Evolutionary conservation across 495 filamentous ascomycete genomes (phyloP).

Genomic region (Trichoderma virens): DNA sequence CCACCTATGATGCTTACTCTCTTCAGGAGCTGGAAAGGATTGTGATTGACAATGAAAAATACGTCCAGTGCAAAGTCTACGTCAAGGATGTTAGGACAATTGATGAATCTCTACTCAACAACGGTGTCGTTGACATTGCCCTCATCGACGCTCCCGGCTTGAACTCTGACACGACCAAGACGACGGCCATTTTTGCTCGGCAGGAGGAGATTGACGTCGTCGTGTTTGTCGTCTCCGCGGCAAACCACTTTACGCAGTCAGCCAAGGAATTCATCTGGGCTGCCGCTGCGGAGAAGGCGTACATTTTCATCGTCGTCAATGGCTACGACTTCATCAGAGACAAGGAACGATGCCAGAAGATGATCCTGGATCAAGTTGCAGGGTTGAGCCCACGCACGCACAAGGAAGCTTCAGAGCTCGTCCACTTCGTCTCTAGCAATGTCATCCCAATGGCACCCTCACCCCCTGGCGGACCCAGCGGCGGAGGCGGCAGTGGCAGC

Average conservation of each 20-base stretch:
- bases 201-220: constrained; percentile 99
- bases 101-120: constrained; percentile 90
- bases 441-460: constrained; percentile 66
- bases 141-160: constrained; percentile 94
- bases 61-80: constrained; percentile 94
- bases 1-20: constrained; percentile 79
- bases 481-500: constrained; percentile 50
- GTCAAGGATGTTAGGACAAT: constrained; percentile 85
- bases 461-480: constrained; percentile 46
- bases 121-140: constrained; percentile 95
- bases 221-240: constrained; percentile 94
- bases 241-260: constrained; percentile 93
- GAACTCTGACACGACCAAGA: constrained; percentile 93
- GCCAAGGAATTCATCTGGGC: constrained; percentile 96
- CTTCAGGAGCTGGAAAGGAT: constrained; percentile 76
- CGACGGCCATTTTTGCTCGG: constrained; percentile 89
- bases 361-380: constrained; percentile 84
- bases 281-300: constrained; percentile 92
- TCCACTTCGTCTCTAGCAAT: constrained; percentile 97
- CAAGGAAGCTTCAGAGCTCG: constrained; percentile 86
- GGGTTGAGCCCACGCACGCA: constrained; percentile 80
- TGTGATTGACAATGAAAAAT: constrained; percentile 76
- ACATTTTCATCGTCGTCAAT: constrained; percentile 98
- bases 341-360: constrained; percentile 71
- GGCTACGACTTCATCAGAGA: constrained; percentile 91